Base-by-base conservation (phyloP, 306 rosid genomes). In the Castanea crenata region DNA sequence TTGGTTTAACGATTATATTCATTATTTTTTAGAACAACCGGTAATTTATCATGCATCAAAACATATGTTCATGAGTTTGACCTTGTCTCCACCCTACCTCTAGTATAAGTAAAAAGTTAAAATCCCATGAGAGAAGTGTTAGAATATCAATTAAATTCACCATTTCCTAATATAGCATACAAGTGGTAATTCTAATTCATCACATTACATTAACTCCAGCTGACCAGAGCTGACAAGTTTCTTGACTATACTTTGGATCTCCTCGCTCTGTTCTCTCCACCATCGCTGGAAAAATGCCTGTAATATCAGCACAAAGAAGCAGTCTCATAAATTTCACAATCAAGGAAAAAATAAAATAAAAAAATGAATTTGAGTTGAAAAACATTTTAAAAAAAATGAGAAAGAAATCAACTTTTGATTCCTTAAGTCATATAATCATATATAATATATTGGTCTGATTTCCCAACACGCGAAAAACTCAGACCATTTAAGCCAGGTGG, bases 211-310 rank as follows among this genome's bases (percentile, higher is more conserved):
- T 79, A 92, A 87, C 79, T 94, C 98, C 76, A 94, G 64, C 86
- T 94, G 97, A 79, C 97, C 92, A 57, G 91, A 78, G 74, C 74
- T 89, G 89, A 94, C 91, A 12, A 94, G 87, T 55, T 80, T 32
- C 78, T 85, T 90, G 71, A 89, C 98, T 38, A 44, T 84, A 38
- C 73, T 49, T 73, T 89, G 85, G 32, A 88, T 74, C 19, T 3
- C 74, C 67, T 86, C 87, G 34, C 91, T 87, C 49, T 93, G 98
- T 7, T 89, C 87, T 31, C 88, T 85, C 97, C 98, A 93, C 98
- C 98, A 91, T 21, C 97, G 89, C 74, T 90, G 95, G 82, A 93
- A 91, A 86, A 91, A 91, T 6, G 93, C 92, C 98, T 91, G 77
- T 58, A 78, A 29, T 21, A 76, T 65, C 76, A 20, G 3, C 73